Evolutionary conservation across 1,284 basidiomycete genomes (phyloP).

Genomic region (Trichosporon faecale): DNA sequence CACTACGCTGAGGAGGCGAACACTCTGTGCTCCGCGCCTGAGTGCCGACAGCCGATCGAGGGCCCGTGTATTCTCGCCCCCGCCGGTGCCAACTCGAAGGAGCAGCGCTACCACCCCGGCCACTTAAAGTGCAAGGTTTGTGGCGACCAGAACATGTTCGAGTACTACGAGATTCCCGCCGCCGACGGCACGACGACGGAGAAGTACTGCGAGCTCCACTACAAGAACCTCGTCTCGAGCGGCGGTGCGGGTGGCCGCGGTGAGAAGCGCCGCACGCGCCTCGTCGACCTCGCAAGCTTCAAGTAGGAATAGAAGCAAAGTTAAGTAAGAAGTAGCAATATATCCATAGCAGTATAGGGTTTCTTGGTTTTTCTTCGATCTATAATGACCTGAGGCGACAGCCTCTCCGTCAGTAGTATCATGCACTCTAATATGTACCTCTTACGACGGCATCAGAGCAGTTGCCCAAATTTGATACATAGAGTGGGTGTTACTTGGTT

Average conservation of each 20-base stretch:
- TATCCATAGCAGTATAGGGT: not conserved
- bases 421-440: conserved; percentile 2
- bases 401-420: not conserved
- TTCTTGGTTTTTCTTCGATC: not conserved
- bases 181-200: conserved; percentile 30
- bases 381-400: not conserved
- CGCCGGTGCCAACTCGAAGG: conserved; percentile 54
- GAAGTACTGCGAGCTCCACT: conserved; percentile 78
- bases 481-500: not conserved
- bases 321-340: not conserved
- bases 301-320: not conserved
- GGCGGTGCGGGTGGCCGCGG: conserved; percentile 12
- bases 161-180: conserved; percentile 82
- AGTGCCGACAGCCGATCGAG: conserved; percentile 83
- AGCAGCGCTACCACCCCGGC: conserved; percentile 76
- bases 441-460: not conserved
- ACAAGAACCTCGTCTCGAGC: conserved; percentile 31
- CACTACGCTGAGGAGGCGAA: conserved; percentile 82
- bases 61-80: conserved; percentile 72
- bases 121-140: conserved; percentile 62
- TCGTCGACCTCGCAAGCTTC: conserved; percentile 15
- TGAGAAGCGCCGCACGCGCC: conserved; percentile 23
- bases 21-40: conserved; percentile 71
- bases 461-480: conserved; percentile 2
- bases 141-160: conserved; percentile 49